Evolutionary conservation across 331 rosid species (phyloP), one percentile per base, ranked within the genome.

Genomic region (Phaseolus coccineus): DNA sequence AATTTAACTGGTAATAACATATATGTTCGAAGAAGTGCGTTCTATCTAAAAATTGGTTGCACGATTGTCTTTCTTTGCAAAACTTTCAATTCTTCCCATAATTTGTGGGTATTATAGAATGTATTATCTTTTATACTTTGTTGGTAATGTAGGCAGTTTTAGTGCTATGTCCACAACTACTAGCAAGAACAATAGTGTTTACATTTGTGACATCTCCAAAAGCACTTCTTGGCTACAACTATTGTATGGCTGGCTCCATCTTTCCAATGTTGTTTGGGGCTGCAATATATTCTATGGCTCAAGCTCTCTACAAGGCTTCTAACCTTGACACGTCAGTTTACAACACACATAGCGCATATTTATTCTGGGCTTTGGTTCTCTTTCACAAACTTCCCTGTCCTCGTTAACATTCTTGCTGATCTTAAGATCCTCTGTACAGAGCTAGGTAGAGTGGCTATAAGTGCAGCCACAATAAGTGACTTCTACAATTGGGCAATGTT

Each of bases 361-460:
- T 91, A 6, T 79, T 87, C 30, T 91, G 90, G 85, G 81, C 84
- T 2, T 70, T 85, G 35, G 46, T 71, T 5, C 70, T 86, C 4
- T 62, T 48, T 85, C 73, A 89, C 97, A 22, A 85, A 87, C 64
- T 91, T 88, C 66, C 88, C 91, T 0, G 91, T 87, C 13, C 87
- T 86, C 0, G 80, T 92, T 3, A 77, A 76, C 11, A 76, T 89
- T 46, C 94, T 91, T 2, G 74, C 91, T 0, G 87, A 88, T 62
- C 84, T 85, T 7, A 91, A 91, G 83, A 90, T 91, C 74, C 87
- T 91, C 37, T 89, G 84, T 39, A 79, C 94, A 0, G 87, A 87
- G 28, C 65, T 90, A 3, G 93, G 96, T 2, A 79, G 85, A 53
- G 79, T 84, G 3, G 86, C 96, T 24, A 37, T 91, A 22, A 77